Evolutionary conservation across 495 filamentous ascomycete species (phyloP), one percentile per base, ranked within the genome.

Genomic region (Aspergillus sparsus): DNA sequence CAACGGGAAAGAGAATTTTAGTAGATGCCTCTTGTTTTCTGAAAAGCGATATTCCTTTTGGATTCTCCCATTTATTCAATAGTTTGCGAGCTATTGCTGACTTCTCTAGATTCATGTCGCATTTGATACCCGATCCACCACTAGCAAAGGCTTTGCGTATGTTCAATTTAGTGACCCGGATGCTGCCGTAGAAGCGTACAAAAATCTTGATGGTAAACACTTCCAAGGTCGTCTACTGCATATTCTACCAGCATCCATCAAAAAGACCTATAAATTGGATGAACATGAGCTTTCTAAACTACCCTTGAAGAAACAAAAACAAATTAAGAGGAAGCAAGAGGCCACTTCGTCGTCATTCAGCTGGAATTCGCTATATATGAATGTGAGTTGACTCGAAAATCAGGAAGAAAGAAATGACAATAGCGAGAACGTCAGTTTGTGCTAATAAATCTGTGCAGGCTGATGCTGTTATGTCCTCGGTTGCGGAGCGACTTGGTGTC

Each of bases 361-460:
- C 70, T 98, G 94, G 95, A 98, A 98, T 77, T 92, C 92, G 13
- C 78, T 98, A 46, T 98, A 94, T 72, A 94, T 98, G 92, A 97
- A 88, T 73, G 91, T 95, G 76, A 77, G 81, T 76, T 56, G 31
- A 54, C 15, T 4, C 45, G 10, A 12, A 7, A 10, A 13, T 1
- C 3, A 27, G 21, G 3, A 27, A 27, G 21, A 27, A 27, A 27
- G 3, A 1, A 27, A 27, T 27, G 21, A 27, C 13, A 3, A 44
- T 18, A 47, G 0, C 16, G 15, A n/a, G 7, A 44, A 52, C 42
- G 47, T 55, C 35, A 35, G 13, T 34, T 12, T 46, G 44, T 53
- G 49, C 74, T 77, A 64, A 78, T 52, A 36, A 15, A 21, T n/a
- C 46, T 31, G n/a, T 44, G 12, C 51, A 88, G 85, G 71, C 82